Evolutionary conservation across 768 basidiomycete genomes (phyloP), one percentile per base, ranked within the genome.

Genomic region (Mycena pura): DNA sequence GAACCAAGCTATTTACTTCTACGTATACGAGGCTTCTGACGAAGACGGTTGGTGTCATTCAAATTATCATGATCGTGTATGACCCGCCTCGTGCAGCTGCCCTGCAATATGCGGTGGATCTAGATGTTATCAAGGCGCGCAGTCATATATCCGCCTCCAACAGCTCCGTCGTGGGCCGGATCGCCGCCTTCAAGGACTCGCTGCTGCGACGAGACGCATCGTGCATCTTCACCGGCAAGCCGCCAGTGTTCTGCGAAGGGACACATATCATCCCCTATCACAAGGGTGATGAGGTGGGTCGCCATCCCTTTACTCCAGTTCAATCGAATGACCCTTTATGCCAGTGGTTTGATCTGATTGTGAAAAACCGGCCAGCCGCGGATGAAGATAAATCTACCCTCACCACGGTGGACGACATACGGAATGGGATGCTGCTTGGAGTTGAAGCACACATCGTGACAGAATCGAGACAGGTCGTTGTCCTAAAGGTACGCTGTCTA

Each of bases 221-320:
- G 3, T 58, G 57, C 31, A 40, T 51, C 34, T 58, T 58, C 57
- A 58, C 57, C 38, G 25, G 21, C 38, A 8, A 3, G 47, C 38
- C 46, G 48, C 38, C 6, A n/a, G 14, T 32, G 22, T 31, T 58
- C 2, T 58, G 57, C 48, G 2, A 50, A 58, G 57, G 47, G n/a
- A 43, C 57, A 22, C 57, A 58, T 43, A 58, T 58, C 32, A 58
- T 58, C 48, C 47, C 46, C 17, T 48, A 41, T 44, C 57, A 51
- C 47, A 49, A 49, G 39, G 57, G 47, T 14, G 57, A 58, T 21
- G 57, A 49, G 39, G 57, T 58, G 31, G n/a, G 46, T 54, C n/a
- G 28, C 36, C 24, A 1, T 43, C 46, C 25, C 32, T 39, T 7
- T 17, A 25, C 25, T 57, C 13, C 29, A 8, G n/a, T 38, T 36